phyloP scores from a whole-genome alignment of 1,284 basidiomycete genomes.

The Trichosporon inkin region DNA sequence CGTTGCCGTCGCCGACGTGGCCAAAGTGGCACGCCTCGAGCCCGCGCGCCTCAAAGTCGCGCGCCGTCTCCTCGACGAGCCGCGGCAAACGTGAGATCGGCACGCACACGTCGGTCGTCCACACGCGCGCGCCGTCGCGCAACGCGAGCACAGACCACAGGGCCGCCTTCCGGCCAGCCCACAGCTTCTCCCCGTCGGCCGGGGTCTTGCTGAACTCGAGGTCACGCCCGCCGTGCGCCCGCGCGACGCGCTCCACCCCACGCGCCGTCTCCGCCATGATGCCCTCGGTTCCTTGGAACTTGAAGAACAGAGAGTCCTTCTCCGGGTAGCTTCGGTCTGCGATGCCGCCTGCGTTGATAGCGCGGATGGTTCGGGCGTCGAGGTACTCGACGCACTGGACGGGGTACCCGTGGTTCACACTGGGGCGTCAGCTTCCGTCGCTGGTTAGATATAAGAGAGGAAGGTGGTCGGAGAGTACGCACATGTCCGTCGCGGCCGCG shows the following conservation, averaged over 20 bases:
- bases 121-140: constrained; percentile 62
- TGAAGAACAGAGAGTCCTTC: constrained; percentile 76
- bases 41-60: constrained; percentile 62
- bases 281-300: constrained; percentile 63
- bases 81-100: constrained; percentile 73
- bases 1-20: constrained; percentile 78
- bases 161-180: constrained; percentile 81
- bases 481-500: constrained; percentile 59
- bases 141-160: constrained; percentile 66
- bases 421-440: constrained; percentile 4
- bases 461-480: constrained; percentile 24
- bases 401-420: constrained; percentile 22
- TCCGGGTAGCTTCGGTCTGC: constrained; percentile 60
- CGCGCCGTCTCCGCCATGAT: constrained; percentile 14
- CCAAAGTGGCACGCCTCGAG: constrained; percentile 56
- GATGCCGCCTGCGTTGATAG: constrained; percentile 63
- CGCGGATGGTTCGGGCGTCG: constrained; percentile 66
- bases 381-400: constrained; percentile 70
- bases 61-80: constrained; percentile 69
- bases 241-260: constrained; percentile 48
- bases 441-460: too few relatives aligned
- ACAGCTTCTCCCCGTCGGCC: constrained; percentile 69
- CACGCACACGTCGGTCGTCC: constrained; percentile 83
- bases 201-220: constrained; percentile 66
- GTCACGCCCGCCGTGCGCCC: constrained; percentile 63